Evolutionary conservation across 441 rosid species (phyloP).

Genomic region (Flueggea neowawraea): DNA sequence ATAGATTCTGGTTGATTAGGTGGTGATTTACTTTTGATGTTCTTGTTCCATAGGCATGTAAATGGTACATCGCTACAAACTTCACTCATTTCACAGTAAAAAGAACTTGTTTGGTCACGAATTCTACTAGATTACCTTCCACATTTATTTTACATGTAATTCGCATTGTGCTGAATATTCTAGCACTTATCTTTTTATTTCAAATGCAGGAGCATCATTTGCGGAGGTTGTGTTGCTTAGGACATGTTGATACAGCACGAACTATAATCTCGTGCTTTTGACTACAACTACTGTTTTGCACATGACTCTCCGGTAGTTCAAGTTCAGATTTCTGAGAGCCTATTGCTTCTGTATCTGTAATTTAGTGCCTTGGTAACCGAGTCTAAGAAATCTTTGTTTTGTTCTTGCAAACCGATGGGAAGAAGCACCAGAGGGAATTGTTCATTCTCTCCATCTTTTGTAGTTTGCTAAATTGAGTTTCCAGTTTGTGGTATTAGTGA

Average conservation of each 20-base stretch:
- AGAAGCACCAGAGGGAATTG: constrained; percentile 34
- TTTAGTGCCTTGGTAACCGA: constrained; percentile 6
- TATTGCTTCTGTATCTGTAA: constrained; percentile 9
- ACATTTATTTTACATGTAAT: too few species aligned
- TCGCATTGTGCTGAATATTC: not conserved
- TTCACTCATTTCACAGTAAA: too few species aligned
- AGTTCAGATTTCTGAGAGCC: constrained; percentile 15
- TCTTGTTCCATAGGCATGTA: too few species aligned
- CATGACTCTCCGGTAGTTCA: constrained; percentile 8
- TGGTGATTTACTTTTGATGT: too few species aligned
- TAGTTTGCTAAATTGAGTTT: too few species aligned
- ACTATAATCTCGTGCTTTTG: not conserved
- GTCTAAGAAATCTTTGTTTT: not conserved
- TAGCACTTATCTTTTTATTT: not conserved
- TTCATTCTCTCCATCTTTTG: constrained; percentile 38
- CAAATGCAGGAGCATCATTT: constrained; percentile 64
- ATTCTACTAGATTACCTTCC: too few species aligned
- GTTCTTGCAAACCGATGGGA: constrained; percentile 7
- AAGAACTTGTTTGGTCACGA: too few species aligned
- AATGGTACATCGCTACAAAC: too few species aligned
- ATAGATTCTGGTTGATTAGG: too few species aligned
- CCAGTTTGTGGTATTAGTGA: too few species aligned
- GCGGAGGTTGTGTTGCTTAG: constrained; percentile 84
- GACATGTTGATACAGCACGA: constrained; percentile 2
- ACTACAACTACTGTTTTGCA: not conserved